Evolutionary conservation across 2,329 filamentous ascomycete genomes (phyloP).

Genomic region (Plenodomus lindquistii): DNA sequence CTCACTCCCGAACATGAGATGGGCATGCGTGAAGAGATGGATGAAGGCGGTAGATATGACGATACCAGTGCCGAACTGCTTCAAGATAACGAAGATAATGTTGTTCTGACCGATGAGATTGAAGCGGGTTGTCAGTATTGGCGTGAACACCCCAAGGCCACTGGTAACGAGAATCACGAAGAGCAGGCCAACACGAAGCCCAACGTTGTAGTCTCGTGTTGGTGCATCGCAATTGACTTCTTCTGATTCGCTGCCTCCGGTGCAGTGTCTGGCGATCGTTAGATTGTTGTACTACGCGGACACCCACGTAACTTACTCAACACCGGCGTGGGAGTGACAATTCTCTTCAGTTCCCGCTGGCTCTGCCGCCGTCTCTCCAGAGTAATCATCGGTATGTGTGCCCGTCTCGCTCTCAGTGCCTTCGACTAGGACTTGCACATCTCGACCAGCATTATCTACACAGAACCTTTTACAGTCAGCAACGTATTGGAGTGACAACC

Average conservation of each 20-base stretch:
- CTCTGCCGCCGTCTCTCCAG: slow-evolving; percentile 8
- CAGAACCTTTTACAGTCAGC: slow-evolving; percentile 58
- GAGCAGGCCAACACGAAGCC: slow-evolving; percentile 69
- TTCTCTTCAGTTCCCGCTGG: slow-evolving; percentile 24
- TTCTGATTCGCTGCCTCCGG: slow-evolving; percentile 51
- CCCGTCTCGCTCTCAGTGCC: slow-evolving; percentile 21
- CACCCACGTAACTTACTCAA: slow-evolving; percentile 61
- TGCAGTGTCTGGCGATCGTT: slow-evolving; percentile 56
- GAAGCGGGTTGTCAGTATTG: slow-evolving; percentile 65
- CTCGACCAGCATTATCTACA: slow-evolving; percentile 61
- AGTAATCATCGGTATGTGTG: slow-evolving; percentile 18
- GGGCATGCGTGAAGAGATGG: slow-evolving; percentile 72
- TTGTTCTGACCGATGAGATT: slow-evolving; percentile 55
- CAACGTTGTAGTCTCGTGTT: slow-evolving; percentile 66
- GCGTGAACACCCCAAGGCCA: slow-evolving; percentile 68
- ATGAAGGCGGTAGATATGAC: slow-evolving; percentile 73
- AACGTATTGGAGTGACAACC: background rate
- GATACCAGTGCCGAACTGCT: slow-evolving; percentile 74
- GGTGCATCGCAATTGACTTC: slow-evolving; percentile 52
- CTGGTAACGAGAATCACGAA: slow-evolving; percentile 74
- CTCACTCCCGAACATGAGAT: slow-evolving; percentile 71
- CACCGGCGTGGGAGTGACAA: slow-evolving; percentile 76
- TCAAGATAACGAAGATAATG: slow-evolving; percentile 64
- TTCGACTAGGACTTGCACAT: slow-evolving; percentile 60
- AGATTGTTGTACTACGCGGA: background rate